phyloP scores from a whole-genome alignment of 2,329 filamentous ascomycete genomes.

The Paecilomyces niveus region DNA sequence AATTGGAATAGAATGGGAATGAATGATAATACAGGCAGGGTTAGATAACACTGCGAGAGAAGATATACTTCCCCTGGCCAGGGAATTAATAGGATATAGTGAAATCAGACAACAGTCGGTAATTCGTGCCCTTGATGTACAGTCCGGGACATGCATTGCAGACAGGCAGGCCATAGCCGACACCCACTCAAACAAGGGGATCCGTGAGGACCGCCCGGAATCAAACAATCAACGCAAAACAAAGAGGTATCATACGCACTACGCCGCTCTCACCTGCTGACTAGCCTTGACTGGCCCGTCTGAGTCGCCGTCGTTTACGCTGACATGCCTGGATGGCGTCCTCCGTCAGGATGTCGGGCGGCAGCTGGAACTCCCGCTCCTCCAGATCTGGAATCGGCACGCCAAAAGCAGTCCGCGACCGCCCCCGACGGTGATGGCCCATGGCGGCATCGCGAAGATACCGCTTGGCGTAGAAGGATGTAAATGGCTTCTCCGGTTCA shows the following conservation, averaged over 20 bases:
- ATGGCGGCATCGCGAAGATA: conserved; percentile 74
- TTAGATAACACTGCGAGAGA: not conserved
- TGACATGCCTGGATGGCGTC: conserved; percentile 36
- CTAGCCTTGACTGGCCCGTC: conserved; percentile 19
- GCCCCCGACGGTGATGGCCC: conserved; percentile 61
- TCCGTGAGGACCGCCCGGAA: not conserved
- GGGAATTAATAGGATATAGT: not conserved
- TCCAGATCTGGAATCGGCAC: conserved; percentile 66
- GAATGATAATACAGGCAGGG: not conserved
- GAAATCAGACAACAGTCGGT: not conserved
- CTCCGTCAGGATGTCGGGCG: conserved; percentile 49
- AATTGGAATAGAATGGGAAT: not conserved
- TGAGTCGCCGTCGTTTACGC: conserved; percentile 29
- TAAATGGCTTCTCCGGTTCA: conserved; percentile 55
- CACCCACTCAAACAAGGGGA: not conserved
- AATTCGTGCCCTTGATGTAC: not conserved
- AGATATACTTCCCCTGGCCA: not conserved
- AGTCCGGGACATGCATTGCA: not conserved
- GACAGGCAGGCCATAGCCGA: not conserved
- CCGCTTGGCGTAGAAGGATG: conserved; percentile 77
- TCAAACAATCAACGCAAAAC: not conserved
- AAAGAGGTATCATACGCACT: not conserved
- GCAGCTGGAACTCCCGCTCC: conserved; percentile 67
- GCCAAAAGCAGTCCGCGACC: conserved; percentile 73
- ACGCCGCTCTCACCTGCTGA: not conserved